Base-by-base conservation (phyloP, 306 rosid species). In the Prunus persica region DNA sequence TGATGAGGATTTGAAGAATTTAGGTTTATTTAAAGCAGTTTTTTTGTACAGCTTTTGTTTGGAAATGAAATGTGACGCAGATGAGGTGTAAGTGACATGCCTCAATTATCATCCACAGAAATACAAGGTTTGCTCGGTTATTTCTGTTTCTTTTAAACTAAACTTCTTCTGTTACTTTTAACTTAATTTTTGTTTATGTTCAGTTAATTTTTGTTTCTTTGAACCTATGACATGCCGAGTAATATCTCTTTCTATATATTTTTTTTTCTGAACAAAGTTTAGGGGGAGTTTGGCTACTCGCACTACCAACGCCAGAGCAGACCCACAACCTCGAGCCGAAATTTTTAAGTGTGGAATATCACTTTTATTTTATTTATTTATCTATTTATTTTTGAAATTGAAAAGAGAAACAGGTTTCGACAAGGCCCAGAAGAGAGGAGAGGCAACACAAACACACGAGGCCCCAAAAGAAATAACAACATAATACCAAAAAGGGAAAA, bases 261-360 rank as follows among this genome's bases (percentile, higher is more conserved):
- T 5, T 34, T 34, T 34, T 34, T 32, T 4, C 0, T 4, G 0
- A 34, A 34, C 8, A 34, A 34, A 34, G 2, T 34, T 34, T 34
- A 34, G 8, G 2, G 8, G 2, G 2, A 34, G 8, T 5, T 34
- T 34, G 2, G 41, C 41, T 34, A 34, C 41, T 34, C 0, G 8
- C 2, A 34, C 41, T 1, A 34, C 2, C 8, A 0, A 0, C 6
- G 0, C 0, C 41, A 34, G 1, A 0, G 1, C 41, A 34, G 0
- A 5, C 8, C 0, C 8, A 34, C 8, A 34, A 34, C 41, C 41
- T 34, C 2, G 2, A 34, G 8, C 2, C 41, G 8, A 34, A 34
- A 52, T 3, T 38, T 6, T 0, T 38, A 6, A 0, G 9, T 7
- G 9, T 38, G 43, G 43, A 38, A 38, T 38, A 6, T 38, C 2